Base-by-base conservation (phyloP, 352 stramenopile genomes). In the Phytophthora gonapodyides region DNA sequence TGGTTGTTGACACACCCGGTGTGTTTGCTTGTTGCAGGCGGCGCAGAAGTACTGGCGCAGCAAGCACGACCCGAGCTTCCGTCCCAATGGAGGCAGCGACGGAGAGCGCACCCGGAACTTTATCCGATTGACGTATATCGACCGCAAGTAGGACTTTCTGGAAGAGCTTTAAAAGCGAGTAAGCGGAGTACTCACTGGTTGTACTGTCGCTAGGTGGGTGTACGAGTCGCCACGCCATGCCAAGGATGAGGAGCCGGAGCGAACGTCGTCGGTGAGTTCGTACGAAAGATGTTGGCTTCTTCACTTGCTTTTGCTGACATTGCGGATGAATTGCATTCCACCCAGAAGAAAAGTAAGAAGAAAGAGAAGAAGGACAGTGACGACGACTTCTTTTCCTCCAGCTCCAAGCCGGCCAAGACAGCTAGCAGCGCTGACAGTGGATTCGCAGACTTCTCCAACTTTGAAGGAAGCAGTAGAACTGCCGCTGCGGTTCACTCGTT, bases 41-140 rank as follows among this genome's bases (percentile, higher is more conserved):
- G 87, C 85, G 36, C 83, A 93, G 59, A 94, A 94, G 57, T 93
- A 89, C 57, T 96, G 87, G 87, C 68, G 85, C 17, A 80, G 75
- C 41, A 92, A 88, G 50, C 85, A 93, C 67, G 87, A 96, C 62
- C 67, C 84, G 21, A 93, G 68, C 51, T 94, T 89, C 53, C 84
- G 87, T 30, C 86, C 84, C 7, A 79, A 64, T 24, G 87, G 87
- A 43, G 78, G 82, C 7, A 94, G 54, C 4, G 81, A 92, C 30
- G 83, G 87, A 59, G 86, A 96, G 21, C 84, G 86, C 54, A 92
- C 82, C 46, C 83, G 87, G n/a, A 95, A 95, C 59, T 95, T 96
- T 64, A 94, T 96, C 49, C 86, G 86, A 8, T 63, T 93, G 52
- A 93, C 87, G 11, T 96, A 93, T 67, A 86, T 96, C 31, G 86